A percentile compares a stretch with the other conserved stretches of the same genome.
phyloP scores from a whole-genome alignment of 768 basidiomycete species.

The Naematelia aurantialba region DNA sequence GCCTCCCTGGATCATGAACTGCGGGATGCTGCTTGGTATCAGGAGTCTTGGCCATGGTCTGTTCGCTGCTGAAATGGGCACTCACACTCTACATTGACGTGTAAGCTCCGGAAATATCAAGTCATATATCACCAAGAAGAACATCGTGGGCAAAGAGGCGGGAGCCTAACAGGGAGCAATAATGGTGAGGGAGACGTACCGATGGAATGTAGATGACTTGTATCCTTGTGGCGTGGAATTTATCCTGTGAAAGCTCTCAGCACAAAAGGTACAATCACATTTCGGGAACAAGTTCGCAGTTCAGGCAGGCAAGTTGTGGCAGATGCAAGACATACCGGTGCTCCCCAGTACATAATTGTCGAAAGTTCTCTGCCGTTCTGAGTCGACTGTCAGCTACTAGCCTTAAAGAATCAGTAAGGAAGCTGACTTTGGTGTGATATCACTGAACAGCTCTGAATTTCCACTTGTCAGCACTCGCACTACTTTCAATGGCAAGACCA shows the following conservation, averaged over 20 bases:
- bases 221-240: constrained; percentile 85
- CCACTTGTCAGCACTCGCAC: background rate
- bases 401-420: background rate
- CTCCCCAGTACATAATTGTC: constrained; percentile 97
- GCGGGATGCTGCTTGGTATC: constrained; percentile 33
- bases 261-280: too few species aligned
- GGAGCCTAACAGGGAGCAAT: background rate
- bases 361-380: constrained; percentile 96
- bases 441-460: constrained; percentile 70
- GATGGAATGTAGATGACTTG: constrained; percentile 85
- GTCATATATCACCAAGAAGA: constrained; percentile 55
- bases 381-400: constrained; percentile 1
- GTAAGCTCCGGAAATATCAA: too few species aligned
- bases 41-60: background rate
- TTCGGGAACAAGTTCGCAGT: too few species aligned
- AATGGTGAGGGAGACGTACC: constrained; percentile 56
- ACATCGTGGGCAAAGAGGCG: background rate
- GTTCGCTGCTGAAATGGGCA: background rate
- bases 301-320: background rate
- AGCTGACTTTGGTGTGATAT: constrained; percentile 86
- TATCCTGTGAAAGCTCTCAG: constrained; percentile 53
- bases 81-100: background rate
- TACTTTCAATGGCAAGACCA: background rate
- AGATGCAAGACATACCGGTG: constrained; percentile 55
- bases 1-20: constrained; percentile 97